Evolutionary conservation across 257 asterid species (phyloP).

Genomic region (Plantago elongata): DNA sequence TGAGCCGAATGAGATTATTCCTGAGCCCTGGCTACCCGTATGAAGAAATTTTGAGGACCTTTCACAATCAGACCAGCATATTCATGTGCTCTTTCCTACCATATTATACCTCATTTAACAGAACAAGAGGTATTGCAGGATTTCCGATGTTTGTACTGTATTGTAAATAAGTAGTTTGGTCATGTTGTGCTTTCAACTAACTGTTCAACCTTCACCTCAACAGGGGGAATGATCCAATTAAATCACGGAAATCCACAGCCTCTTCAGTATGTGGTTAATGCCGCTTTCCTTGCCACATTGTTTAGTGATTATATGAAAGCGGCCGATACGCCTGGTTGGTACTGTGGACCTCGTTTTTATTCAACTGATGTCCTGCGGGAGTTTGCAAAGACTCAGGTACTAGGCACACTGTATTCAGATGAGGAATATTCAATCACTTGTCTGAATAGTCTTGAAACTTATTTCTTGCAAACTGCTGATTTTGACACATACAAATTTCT

Average conservation of each 20-base stretch:
- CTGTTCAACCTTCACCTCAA: background rate
- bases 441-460: no score
- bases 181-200: background rate
- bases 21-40: conserved; percentile 95
- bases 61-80: conserved; percentile 88
- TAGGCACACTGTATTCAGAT: background rate
- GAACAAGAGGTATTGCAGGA: conserved; percentile 61
- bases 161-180: background rate
- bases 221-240: conserved; percentile 88
- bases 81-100: conserved; percentile 94
- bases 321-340: conserved; percentile 96
- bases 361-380: conserved; percentile 67
- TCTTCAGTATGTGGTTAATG: conserved; percentile 87
- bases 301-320: conserved; percentile 87
- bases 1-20: conserved; percentile 83
- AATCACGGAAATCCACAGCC: conserved; percentile 95
- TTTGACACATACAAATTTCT: background rate
- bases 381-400: conserved; percentile 90
- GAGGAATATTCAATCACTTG: no score
- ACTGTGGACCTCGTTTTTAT: conserved; percentile 93
- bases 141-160: conserved; percentile 9
- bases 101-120: conserved; percentile 67
- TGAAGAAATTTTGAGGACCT: conserved; percentile 79
- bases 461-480: background rate
- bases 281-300: conserved; percentile 83